phyloP scores from a whole-genome alignment of 345 rosid genomes.

The Syzygium grande region DNA sequence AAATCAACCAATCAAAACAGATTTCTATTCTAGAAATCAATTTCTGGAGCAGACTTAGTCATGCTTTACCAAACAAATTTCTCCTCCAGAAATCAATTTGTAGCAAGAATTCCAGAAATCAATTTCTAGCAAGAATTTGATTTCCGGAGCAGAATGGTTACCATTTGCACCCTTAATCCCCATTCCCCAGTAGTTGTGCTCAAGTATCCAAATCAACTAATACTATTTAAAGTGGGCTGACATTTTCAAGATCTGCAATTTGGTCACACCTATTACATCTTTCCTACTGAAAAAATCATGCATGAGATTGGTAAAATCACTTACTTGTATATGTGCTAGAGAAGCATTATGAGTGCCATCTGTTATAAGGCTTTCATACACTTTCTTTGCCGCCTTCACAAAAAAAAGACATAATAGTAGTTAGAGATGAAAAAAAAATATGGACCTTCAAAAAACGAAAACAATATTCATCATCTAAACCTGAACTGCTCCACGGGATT shows the following conservation, averaged over 20 bases:
- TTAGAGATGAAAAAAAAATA: neutral
- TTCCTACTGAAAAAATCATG: neutral
- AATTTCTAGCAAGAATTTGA: too few species aligned
- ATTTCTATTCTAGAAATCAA: too few species aligned
- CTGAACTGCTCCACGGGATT: conserved; percentile 81
- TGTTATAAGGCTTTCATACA: conserved; percentile 68
- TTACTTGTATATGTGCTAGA: conserved; percentile 85
- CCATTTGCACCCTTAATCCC: too few species aligned
- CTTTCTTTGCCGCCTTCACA: conserved; percentile 72
- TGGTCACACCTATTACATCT: neutral
- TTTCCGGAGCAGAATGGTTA: too few species aligned
- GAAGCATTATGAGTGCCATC: conserved; percentile 51
- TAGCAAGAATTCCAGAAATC: too few species aligned
- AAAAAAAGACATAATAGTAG: conserved; percentile 6
- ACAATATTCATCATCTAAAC: conserved; percentile 12
- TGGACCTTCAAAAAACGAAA: neutral
- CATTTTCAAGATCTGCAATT: neutral
- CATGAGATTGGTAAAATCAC: conserved; percentile 2
- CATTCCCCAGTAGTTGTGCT: neutral
- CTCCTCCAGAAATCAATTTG: too few species aligned
- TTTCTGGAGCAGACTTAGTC: too few species aligned
- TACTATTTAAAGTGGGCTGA: neutral
- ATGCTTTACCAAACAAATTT: too few species aligned
- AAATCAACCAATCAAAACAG: too few species aligned
- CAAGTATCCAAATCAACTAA: neutral